Percentiles rank a stretch among this genome's conserved stretches.
phyloP scores from a whole-genome alignment of 768 basidiomycete genomes.

The Boletus reticuloceps region DNA sequence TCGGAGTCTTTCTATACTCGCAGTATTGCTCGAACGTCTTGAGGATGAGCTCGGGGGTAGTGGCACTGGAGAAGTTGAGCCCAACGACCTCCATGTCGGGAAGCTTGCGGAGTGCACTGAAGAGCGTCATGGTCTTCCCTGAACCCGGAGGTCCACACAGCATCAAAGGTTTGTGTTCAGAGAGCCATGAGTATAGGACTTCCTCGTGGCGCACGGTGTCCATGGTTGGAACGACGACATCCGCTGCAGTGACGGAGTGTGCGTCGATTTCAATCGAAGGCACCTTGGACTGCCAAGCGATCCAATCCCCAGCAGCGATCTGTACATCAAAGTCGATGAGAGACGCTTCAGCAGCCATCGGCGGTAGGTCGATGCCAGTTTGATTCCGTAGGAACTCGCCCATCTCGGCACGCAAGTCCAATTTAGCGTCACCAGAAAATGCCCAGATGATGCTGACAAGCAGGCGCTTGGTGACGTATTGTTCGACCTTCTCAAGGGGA shows the following conservation, averaged over 20 bases:
- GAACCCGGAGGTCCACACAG: conserved; percentile 99
- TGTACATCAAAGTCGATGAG: conserved; percentile 96
- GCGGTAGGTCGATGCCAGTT: conserved; percentile 88
- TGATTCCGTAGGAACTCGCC: conserved; percentile 83
- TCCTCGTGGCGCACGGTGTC: conserved; percentile 99
- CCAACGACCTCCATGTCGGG: conserved; percentile 99
- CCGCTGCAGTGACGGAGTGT: conserved; percentile 92
- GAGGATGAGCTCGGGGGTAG: conserved; percentile 94
- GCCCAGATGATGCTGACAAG: conserved; percentile 96
- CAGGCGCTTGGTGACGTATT: conserved; percentile 87
- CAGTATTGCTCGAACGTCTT: conserved; percentile 99
- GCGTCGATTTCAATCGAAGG: conserved; percentile 97
- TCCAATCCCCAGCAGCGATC: conserved; percentile 82
- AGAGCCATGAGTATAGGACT: conserved; percentile 97
- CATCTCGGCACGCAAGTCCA: conserved; percentile 85
- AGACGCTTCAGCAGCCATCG: conserved; percentile 69
- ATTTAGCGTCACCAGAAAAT: conserved; percentile 93
- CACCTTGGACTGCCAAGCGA: conserved; percentile 87
- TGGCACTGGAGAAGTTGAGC: conserved; percentile 98
- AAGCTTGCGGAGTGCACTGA: conserved; percentile 94
- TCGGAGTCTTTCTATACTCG: conserved; percentile 97
- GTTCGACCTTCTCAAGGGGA: conserved; percentile 76
- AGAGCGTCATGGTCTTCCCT: conserved; percentile 99
- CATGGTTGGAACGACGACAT: conserved; percentile 97
- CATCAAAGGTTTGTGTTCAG: conserved; percentile 97